Evolutionary conservation across 1,284 basidiomycete genomes (phyloP), one percentile per base, ranked within the genome.

Genomic region (Puccinia triticina): DNA sequence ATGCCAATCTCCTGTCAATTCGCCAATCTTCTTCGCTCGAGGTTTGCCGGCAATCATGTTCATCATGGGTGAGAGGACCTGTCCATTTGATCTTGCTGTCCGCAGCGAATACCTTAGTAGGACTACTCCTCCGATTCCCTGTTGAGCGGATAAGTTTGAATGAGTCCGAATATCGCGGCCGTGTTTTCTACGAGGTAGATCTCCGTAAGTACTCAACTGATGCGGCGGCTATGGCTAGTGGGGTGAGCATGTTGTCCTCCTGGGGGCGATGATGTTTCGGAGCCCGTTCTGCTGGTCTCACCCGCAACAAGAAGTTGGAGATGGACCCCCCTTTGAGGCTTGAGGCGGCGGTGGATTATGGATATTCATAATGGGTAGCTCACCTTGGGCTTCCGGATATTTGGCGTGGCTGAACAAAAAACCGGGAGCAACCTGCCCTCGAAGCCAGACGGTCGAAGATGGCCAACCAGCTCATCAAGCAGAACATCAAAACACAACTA

Each of bases 121-220:
- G 34, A 75, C 61, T 75, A 73, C 57, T 21, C 79, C 79, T 48
- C 79, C 79, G 61, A 82, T 48, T n/a, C 79, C 79, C 79, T 79
- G 29, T 48, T 26, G 37, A 32, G 40, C 18, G 8, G 37, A 43
- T 14, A 11, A 29, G 32, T 32, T 37, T 61, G 26, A 76, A 23
- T 59, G 16, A 59, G 40, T 43, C 11, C 34, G 16, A 21, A 23
- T 72, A 57, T 1, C 4, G 26, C 57, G 26, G 29, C 57, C 2
- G n/a, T 43, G 21, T 40, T n/a, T 34, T 2, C 11, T 16, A 23
- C 10, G 32, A 55, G 21, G 21, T 26, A 40, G 69, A 34, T 43
- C 26, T 50, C 26, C 26, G 61, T 14, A 64, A 23, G 61, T 21
- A 69, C 66, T 34, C 48, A 66, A 82, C 79, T 66, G 79, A 82